Evolutionary conservation across 441 rosid genomes (phyloP).

Genomic region (Rhodomyrtus psidioides): DNA sequence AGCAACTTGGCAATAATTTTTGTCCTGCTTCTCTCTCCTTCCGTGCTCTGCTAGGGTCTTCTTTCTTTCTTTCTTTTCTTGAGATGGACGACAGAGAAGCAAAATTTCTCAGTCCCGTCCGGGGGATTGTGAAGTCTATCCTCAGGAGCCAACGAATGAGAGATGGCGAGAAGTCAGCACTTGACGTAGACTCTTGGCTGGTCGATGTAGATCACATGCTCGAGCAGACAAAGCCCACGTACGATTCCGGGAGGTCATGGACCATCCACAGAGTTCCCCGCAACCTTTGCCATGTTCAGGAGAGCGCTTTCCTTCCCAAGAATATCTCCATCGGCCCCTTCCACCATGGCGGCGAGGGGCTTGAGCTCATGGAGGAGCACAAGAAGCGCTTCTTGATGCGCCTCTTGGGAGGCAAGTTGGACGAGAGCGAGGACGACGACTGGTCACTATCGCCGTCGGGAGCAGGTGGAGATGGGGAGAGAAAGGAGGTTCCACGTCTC

Average conservation of each 20-base stretch:
- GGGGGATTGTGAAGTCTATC: neutral
- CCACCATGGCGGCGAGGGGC: neutral
- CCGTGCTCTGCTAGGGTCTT: neutral
- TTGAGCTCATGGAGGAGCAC: conserved; percentile 3
- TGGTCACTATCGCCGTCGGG: accelerated
- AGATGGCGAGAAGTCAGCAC: neutral
- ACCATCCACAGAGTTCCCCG: neutral
- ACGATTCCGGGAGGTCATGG: neutral
- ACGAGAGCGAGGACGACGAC: neutral
- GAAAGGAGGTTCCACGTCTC: neutral
- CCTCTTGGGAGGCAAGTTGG: neutral
- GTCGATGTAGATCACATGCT: accelerated
- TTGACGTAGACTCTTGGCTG: neutral
- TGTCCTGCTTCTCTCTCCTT: neutral
- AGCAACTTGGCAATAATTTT: neutral
- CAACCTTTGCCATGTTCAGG: neutral
- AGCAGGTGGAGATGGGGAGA: neutral
- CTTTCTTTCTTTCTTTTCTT: neutral
- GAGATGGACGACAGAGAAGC: neutral
- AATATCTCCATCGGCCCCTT: conserved; percentile 3
- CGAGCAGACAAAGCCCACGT: neutral
- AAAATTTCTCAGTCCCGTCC: neutral
- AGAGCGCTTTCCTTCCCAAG: neutral
- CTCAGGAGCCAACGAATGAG: neutral
- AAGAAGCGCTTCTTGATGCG: conserved; percentile 1